Evolutionary conservation across 2,329 filamentous ascomycete genomes (phyloP).

Genomic region (Colletotrichum agaves): DNA sequence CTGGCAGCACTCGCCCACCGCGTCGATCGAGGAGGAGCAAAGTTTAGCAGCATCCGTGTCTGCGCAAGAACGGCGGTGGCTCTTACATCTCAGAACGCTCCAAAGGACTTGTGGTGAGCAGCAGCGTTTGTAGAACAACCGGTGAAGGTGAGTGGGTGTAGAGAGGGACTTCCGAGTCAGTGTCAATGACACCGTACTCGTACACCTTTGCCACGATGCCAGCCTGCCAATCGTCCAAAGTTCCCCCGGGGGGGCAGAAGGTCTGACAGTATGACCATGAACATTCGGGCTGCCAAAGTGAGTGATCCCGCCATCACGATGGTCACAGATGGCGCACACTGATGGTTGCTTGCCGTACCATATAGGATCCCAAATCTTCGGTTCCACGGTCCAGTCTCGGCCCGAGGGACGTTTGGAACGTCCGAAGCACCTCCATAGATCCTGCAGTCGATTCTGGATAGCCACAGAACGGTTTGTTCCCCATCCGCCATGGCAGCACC

Average conservation of each 20-base stretch:
- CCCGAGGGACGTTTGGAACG: background rate
- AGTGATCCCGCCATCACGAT: background rate
- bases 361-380: background rate
- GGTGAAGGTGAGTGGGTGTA: background rate
- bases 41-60: background rate
- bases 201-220: constrained; percentile 4
- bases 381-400: constrained; percentile 20
- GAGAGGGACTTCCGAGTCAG: constrained; percentile 4
- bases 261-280: constrained; percentile 23
- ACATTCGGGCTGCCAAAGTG: background rate
- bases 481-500: background rate
- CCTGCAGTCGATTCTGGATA: background rate
- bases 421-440: background rate
- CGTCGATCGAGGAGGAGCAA: background rate
- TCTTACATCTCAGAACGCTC: background rate
- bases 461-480: background rate
- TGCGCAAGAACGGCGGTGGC: background rate
- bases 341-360: background rate
- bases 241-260: background rate
- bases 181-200: constrained; percentile 1
- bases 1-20: background rate
- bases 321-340: background rate
- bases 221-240: background rate
- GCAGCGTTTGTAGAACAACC: background rate
- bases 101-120: background rate